phyloP scores from a whole-genome alignment of 2,329 filamentous ascomycete species.

The Cercospora sesami region DNA sequence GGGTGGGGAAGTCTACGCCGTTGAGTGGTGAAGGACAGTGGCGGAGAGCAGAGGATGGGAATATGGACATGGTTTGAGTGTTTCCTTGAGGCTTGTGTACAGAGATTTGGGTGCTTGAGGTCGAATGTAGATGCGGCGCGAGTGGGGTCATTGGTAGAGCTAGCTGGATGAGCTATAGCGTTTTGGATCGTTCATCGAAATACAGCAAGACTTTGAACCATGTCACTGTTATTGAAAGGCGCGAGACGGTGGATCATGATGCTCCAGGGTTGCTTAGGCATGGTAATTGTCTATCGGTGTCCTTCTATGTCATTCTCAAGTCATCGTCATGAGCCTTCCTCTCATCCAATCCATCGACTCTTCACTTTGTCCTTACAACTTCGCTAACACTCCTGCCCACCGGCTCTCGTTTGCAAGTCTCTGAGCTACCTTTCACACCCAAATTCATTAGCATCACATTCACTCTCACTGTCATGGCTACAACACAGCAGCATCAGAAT shows the following conservation, averaged over 20 bases:
- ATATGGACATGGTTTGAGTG: background rate
- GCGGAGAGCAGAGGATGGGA: background rate
- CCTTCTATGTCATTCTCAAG: background rate
- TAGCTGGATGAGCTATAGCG: background rate
- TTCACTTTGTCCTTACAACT: background rate
- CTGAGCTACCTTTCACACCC: background rate
- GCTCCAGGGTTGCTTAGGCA: background rate
- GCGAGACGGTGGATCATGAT: background rate
- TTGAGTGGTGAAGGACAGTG: background rate
- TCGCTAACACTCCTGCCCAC: background rate
- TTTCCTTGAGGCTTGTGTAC: background rate
- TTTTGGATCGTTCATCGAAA: background rate
- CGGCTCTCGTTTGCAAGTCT: constrained; percentile 2
- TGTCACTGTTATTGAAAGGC: background rate
- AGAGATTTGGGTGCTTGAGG: background rate
- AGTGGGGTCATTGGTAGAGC: background rate
- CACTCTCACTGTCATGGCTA: background rate
- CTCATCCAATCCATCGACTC: background rate
- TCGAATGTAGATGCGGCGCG: background rate
- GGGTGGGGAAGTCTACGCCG: background rate
- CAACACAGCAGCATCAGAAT: too few species aligned
- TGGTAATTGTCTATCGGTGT: background rate
- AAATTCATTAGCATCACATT: background rate
- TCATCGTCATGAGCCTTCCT: background rate
- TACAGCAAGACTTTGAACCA: background rate